A percentile compares a stretch with the other conserved stretches of the same genome.
Evolutionary conservation across 2,329 filamentous ascomycete species (phyloP).

Genomic region (Diplocarpon mali): DNA sequence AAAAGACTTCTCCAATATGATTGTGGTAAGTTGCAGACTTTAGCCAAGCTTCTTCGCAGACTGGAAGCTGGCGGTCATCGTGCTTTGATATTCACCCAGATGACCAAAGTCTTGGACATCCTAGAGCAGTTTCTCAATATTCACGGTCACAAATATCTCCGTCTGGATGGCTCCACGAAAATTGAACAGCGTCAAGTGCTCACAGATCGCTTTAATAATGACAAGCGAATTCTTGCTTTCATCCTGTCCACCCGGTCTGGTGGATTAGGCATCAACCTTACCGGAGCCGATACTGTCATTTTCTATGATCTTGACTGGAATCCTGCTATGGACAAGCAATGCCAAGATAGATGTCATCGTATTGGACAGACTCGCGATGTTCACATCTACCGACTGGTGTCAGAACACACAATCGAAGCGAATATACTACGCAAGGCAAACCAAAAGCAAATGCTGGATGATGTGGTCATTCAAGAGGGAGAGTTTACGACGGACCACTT

Average conservation of each 20-base stretch:
- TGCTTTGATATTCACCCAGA: constrained; percentile 96
- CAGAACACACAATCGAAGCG: constrained; percentile 91
- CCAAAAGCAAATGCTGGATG: constrained; percentile 95
- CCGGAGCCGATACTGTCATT: constrained; percentile 92
- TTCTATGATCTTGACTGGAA: constrained; percentile 99
- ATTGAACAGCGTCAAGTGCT: constrained; percentile 92
- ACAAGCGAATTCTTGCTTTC: constrained; percentile 84
- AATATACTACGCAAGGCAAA: constrained; percentile 95
- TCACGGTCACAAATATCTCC: constrained; percentile 91
- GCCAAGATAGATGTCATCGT: constrained; percentile 91
- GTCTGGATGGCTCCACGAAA: constrained; percentile 91
- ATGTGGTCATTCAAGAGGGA: constrained; percentile 96
- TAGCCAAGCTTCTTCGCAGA: constrained; percentile 76
- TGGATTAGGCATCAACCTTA: constrained; percentile 91
- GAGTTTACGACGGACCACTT: constrained; percentile 97
- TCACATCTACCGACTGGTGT: constrained; percentile 91
- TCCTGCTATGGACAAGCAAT: constrained; percentile 98
- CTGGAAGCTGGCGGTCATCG: constrained; percentile 86
- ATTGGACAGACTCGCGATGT: constrained; percentile 97
- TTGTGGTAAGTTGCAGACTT: constrained; percentile 86
- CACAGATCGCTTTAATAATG: constrained; percentile 93
- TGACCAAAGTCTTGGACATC: constrained; percentile 97
- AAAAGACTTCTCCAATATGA: constrained; percentile 95
- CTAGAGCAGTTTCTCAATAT: constrained; percentile 97
- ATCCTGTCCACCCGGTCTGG: constrained; percentile 92